Percentiles rank a stretch among this genome's conserved stretches.
These are phyloP conservation scores for Calophaca sinica DNA, from an alignment of 306 rosid species.

Conservation along the genomic window DNA sequence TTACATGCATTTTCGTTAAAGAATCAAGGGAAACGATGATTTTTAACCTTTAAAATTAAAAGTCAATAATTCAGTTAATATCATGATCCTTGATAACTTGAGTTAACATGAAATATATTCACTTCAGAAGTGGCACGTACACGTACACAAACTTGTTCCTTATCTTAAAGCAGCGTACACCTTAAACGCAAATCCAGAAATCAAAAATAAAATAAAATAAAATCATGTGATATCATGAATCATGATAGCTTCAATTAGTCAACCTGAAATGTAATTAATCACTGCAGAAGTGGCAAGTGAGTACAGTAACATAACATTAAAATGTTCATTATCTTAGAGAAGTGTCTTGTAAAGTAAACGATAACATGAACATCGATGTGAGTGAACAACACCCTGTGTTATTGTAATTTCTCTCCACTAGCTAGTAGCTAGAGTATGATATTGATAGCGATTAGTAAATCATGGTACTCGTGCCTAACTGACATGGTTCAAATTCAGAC, in stretches of 20 bases:
- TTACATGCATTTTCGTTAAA: no score
- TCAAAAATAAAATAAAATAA: no score
- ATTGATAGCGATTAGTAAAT: constrained; percentile 4
- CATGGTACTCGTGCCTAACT: constrained; percentile 19
- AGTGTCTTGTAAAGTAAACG: not conserved
- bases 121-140: not conserved
- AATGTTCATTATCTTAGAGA: no score
- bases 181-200: no score
- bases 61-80: not conserved
- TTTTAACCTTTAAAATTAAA: no score
- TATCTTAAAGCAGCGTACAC: constrained; percentile 6
- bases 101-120: constrained; percentile 18
- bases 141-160: constrained; percentile 6
- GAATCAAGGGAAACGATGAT: no score
- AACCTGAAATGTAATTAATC: no score
- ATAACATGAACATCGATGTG: not conserved
- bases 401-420: not conserved
- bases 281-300: no score
- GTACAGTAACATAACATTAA: no score
- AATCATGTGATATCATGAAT: no score
- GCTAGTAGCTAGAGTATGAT: not conserved
- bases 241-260: no score
- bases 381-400: not conserved
- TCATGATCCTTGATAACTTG: not conserved
- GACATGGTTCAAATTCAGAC: not conserved